These are phyloP conservation scores for Ilyonectria robusta DNA, from an alignment of 2,329 filamentous ascomycete genomes.

Conservation along the genomic window DNA sequence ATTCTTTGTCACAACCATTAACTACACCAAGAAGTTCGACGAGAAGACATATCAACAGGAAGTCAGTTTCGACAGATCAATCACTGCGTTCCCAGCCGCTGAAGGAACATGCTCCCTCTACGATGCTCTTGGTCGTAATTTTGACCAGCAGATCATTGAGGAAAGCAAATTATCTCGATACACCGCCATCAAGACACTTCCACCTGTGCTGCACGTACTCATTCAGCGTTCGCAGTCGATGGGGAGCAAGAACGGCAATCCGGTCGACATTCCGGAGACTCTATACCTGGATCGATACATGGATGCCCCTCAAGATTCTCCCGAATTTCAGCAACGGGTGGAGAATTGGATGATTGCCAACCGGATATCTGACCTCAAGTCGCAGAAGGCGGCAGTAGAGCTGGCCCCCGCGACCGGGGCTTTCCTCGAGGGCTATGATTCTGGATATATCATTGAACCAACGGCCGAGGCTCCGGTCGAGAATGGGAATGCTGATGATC, in stretches of 20 bases:
- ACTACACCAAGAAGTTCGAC: slow-evolving; percentile 69
- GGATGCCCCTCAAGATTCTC: slow-evolving; percentile 73
- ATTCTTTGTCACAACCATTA: slow-evolving; percentile 74
- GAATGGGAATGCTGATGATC: slow-evolving; percentile 17
- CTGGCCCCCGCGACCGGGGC: slow-evolving; percentile 44
- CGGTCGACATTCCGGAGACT: slow-evolving; percentile 83
- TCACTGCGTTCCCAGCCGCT: slow-evolving; percentile 71
- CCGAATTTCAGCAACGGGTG: slow-evolving; percentile 74
- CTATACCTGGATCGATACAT: slow-evolving; percentile 93
- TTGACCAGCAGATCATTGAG: slow-evolving; percentile 83
- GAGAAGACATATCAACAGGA: slow-evolving; percentile 58
- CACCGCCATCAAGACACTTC: slow-evolving; percentile 80
- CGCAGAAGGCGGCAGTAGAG: slow-evolving; percentile 50
- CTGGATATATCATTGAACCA: slow-evolving; percentile 15
- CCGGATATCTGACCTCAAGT: slow-evolving; percentile 70
- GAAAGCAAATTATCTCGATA: slow-evolving; percentile 75
- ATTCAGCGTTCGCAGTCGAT: slow-evolving; percentile 87
- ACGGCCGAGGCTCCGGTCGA: not conserved
- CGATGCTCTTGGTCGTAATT: slow-evolving; percentile 86
- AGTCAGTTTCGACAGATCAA: slow-evolving; percentile 72
- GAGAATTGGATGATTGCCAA: slow-evolving; percentile 83
- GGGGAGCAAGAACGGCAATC: slow-evolving; percentile 81
- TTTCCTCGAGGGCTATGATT: slow-evolving; percentile 47
- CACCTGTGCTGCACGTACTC: slow-evolving; percentile 89
- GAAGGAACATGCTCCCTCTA: slow-evolving; percentile 76